These are phyloP conservation scores for Daldinia childiae DNA, from an alignment of 495 filamentous ascomycete genomes.

Conservation along the genomic window DNA sequence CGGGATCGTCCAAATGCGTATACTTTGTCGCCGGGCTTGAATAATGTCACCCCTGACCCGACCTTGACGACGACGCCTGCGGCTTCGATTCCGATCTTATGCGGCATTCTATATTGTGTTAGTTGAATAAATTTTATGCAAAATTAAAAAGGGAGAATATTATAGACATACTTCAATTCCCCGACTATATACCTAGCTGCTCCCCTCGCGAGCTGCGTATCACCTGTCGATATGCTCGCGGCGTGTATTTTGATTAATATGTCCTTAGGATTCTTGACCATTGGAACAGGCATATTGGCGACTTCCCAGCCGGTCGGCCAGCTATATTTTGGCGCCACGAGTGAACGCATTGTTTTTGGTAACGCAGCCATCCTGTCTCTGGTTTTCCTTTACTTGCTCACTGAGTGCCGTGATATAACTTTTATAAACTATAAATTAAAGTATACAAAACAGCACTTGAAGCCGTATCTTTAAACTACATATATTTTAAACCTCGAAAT, in stretches of 20 bases:
- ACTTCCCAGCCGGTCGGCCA: conserved; percentile 56
- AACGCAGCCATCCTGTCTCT: conserved; percentile 15
- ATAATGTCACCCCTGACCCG: conserved; percentile 52
- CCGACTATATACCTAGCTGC: conserved; percentile 28
- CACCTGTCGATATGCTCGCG: conserved; percentile 59
- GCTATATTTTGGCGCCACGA: conserved; percentile 54
- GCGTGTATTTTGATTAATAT: conserved; percentile 63
- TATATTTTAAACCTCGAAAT: neutral
- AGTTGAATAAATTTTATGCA: neutral
- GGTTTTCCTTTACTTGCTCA: neutral
- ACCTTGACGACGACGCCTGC: conserved; percentile 58
- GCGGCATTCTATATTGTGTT: conserved; percentile 29
- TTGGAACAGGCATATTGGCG: conserved; percentile 54
- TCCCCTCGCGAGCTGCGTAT: conserved; percentile 58
- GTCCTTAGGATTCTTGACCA: conserved; percentile 53
- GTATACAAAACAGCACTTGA: no score
- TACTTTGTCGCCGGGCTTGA: conserved; percentile 63
- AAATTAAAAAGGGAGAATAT: neutral
- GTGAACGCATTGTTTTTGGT: conserved; percentile 58
- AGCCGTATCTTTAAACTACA: neutral
- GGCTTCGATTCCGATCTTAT: conserved; percentile 44
- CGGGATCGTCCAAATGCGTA: conserved; percentile 49
- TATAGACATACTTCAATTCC: conserved; percentile 23
- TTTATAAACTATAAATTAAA: neutral
- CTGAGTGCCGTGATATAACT: neutral